Conservation (phyloP, 2,329 filamentous ascomycete genomes). For the Botrytis sinoallii region DNA sequence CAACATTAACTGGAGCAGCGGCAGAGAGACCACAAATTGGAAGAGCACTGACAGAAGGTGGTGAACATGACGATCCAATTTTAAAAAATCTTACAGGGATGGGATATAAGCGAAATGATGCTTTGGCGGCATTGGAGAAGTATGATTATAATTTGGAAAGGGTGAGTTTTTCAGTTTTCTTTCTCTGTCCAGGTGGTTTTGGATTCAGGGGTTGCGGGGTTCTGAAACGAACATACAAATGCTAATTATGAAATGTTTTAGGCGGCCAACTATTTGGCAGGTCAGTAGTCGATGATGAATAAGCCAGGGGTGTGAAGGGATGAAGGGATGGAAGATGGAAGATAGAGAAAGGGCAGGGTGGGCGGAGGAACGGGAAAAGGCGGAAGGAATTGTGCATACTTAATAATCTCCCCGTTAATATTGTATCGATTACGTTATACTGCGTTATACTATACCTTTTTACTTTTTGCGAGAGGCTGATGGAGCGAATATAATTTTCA, state of each 20-base stretch:
- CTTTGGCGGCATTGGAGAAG: constrained; percentile 80
- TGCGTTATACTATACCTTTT: constrained; percentile 6
- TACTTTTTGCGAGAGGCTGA: not conserved
- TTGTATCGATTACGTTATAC: constrained; percentile 1
- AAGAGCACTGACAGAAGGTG: constrained; percentile 67
- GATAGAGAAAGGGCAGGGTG: not conserved
- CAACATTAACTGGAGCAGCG: not conserved
- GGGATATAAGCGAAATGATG: constrained; percentile 75
- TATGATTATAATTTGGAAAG: constrained; percentile 95
- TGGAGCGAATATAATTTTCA: not conserved
- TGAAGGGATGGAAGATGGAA: not conserved
- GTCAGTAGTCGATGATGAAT: not conserved
- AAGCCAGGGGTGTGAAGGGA: not conserved
- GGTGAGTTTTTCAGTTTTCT: constrained; percentile 53
- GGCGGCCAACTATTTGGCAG: constrained; percentile 10
- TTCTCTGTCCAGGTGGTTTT: not conserved
- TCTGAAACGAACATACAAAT: not conserved
- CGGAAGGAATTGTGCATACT: constrained; percentile 8
- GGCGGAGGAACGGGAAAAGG: not conserved
- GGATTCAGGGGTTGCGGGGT: not conserved
- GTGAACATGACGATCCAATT: constrained; percentile 86
- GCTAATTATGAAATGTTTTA: not conserved
- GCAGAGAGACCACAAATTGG: constrained; percentile 49
- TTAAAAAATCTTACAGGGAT: constrained; percentile 85
- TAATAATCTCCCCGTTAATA: not conserved